phyloP scores from a whole-genome alignment of 805 yeast genomes.

The Blastobotrys robertii region DNA sequence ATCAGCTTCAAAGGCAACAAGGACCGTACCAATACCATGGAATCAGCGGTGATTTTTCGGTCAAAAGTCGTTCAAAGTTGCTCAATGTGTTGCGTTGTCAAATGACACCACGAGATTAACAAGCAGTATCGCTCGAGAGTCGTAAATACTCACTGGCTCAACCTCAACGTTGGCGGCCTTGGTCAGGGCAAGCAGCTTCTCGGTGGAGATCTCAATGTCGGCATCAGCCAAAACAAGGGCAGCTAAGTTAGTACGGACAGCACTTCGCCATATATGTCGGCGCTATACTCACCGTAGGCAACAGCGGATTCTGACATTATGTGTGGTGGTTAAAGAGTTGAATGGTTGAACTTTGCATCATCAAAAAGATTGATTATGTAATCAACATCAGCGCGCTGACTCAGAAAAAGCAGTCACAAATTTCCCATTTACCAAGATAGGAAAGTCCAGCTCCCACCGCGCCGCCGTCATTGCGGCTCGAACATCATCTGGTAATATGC shows the following conservation, averaged over 20 bases:
- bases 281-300: conserved; percentile 46
- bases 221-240: conserved; percentile 97
- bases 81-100: conserved; percentile 1
- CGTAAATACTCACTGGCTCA: conserved; percentile 35
- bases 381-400: too few species aligned
- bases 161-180: conserved; percentile 67
- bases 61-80: background rate
- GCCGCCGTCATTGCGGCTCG: too few species aligned
- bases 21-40: background rate
- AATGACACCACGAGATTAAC: background rate
- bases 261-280: background rate
- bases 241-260: conserved; percentile 35
- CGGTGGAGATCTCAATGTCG: conserved; percentile 85
- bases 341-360: too few species aligned
- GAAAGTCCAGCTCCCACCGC: too few species aligned
- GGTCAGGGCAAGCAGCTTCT: conserved; percentile 69
- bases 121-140: background rate
- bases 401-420: background rate
- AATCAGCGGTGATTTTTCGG: background rate
- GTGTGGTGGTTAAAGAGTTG: too few species aligned
- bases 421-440: background rate
- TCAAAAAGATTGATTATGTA: too few species aligned
- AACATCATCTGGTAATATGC: too few species aligned
- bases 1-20: background rate
- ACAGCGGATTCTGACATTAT: conserved; percentile 59